Base-by-base conservation (phyloP, 345 rosid genomes). In the Toxicodendron radicans region DNA sequence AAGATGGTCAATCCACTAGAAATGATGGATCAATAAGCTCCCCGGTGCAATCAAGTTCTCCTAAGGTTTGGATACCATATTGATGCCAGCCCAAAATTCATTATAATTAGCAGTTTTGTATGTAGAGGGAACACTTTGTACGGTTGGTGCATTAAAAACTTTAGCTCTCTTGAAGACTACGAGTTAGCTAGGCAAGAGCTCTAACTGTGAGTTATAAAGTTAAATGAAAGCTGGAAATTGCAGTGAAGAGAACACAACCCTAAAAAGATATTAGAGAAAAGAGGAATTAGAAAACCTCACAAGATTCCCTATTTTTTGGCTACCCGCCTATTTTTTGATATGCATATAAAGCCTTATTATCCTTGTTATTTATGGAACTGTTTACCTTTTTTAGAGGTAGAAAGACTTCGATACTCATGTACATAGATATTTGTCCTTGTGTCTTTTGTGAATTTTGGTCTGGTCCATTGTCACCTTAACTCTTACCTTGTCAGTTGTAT, bases 21-120 rank as follows among this genome's bases (percentile, higher is more conserved):
- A 87, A 87, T 69, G 87, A 87, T 72, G 93, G 88, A 74, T 73
- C 91, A 23, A 79, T 82, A 73, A 77, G 86, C 85, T 86, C 86
- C 49, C 90, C 91, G 17, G 76, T 75, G 64, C 87, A 82, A 60
- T 83, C 93, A 77, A 84, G 79, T 74, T 85, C 91, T 4, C 88
- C 91, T 43, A 83, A 86, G 91, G 93, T 88, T 70, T 75, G 78
- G 51, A 23, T 18, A 53, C 60, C 60, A 46, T 67, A 54, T 17
- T 33, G 33, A 45, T 49, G 43, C 35, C 13, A 16, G 56, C 41
- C 17, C 20, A 13, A 58, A 23, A 24, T 21, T 30, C 21, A n/a
- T 64, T 18, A 23, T 68, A n/a, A 48, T 43, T 30, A n/a, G 48
- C 10, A 38, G 20, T 69, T 3, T 11, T n/a, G 48, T 45, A 46